phyloP scores from a whole-genome alignment of 495 filamentous ascomycete genomes.

The Penicillium odoratum region DNA sequence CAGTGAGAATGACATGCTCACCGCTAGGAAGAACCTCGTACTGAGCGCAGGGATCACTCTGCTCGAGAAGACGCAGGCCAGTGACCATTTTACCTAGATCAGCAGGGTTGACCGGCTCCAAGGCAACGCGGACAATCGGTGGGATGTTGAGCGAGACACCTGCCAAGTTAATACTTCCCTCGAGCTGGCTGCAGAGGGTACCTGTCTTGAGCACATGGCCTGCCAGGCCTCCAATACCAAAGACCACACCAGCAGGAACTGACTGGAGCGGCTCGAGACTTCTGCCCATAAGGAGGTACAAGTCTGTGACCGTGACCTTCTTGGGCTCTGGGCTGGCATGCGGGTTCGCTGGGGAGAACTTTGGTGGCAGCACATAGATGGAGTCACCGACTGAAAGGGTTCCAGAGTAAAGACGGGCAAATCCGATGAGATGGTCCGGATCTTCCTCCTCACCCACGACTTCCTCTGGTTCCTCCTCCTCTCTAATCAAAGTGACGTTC shows the following conservation, averaged over 20 bases:
- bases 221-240: conserved; percentile 91
- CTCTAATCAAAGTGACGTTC: conserved; percentile 50
- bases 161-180: conserved; percentile 89
- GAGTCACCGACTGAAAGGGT: conserved; percentile 85
- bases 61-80: conserved; percentile 83
- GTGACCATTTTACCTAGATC: conserved; percentile 92
- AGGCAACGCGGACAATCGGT: conserved; percentile 92
- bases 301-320: conserved; percentile 79
- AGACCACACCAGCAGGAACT: conserved; percentile 91
- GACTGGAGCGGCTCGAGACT: conserved; percentile 79
- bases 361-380: conserved; percentile 87
- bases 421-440: conserved; percentile 88
- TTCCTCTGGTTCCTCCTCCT: conserved; percentile 37
- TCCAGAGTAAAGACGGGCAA: conserved; percentile 90
- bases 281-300: conserved; percentile 96
- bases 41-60: conserved; percentile 92
- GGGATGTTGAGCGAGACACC: conserved; percentile 74
- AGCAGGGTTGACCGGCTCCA: conserved; percentile 84
- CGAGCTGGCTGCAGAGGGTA: conserved; percentile 85
- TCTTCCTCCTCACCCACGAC: conserved; percentile 54
- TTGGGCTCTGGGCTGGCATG: conserved; percentile 73
- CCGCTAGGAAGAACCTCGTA: conserved; percentile 92
- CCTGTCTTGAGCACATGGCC: conserved; percentile 92
- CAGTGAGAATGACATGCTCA: conserved; percentile 93
- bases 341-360: conserved; percentile 81